Evolutionary conservation across 805 yeast genomes (phyloP).

Genomic region (Yarrowia deformans): DNA sequence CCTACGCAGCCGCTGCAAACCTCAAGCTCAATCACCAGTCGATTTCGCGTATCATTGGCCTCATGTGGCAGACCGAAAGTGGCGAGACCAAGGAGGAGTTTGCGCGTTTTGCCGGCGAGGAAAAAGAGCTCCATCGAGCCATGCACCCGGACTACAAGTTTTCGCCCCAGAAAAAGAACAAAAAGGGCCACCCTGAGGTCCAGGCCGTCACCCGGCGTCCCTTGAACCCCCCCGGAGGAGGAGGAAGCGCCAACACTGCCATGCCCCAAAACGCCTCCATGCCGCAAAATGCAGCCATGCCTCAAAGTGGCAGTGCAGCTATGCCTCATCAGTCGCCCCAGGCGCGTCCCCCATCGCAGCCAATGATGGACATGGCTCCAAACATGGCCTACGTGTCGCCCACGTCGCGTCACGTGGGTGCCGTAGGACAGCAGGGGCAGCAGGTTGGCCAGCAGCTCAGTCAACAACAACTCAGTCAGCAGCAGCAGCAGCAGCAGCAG

Average conservation of each 20-base stretch:
- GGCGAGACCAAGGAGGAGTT: conserved; percentile 52
- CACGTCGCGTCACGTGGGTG: not conserved
- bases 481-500: conserved; percentile 11
- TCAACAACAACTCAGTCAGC: not conserved
- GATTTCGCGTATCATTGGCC: conserved; percentile 55
- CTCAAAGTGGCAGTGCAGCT: not conserved
- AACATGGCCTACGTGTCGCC: conserved; percentile 9
- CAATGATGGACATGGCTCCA: conserved; percentile 18
- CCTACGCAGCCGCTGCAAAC: conserved; percentile 46
- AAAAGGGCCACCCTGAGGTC: conserved; percentile 17
- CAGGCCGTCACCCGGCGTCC: conserved; percentile 26
- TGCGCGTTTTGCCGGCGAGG: conserved; percentile 52
- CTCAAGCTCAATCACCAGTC: conserved; percentile 54
- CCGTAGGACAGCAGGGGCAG: not conserved
- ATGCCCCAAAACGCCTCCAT: too few relatives aligned
- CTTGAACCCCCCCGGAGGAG: not conserved
- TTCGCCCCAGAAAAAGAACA: conserved; percentile 53
- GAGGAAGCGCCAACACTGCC: not conserved
- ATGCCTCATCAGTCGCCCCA: too few relatives aligned
- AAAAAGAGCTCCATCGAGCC: conserved; percentile 54
- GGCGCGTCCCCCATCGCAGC: conserved; percentile 8
- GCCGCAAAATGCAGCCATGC: too few relatives aligned
- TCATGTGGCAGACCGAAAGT: conserved; percentile 57
- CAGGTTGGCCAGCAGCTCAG: not conserved
- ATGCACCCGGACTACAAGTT: conserved; percentile 57